Base-by-base conservation (phyloP, 2,329 filamentous ascomycete genomes). In the Colletotrichum sp. region DNA sequence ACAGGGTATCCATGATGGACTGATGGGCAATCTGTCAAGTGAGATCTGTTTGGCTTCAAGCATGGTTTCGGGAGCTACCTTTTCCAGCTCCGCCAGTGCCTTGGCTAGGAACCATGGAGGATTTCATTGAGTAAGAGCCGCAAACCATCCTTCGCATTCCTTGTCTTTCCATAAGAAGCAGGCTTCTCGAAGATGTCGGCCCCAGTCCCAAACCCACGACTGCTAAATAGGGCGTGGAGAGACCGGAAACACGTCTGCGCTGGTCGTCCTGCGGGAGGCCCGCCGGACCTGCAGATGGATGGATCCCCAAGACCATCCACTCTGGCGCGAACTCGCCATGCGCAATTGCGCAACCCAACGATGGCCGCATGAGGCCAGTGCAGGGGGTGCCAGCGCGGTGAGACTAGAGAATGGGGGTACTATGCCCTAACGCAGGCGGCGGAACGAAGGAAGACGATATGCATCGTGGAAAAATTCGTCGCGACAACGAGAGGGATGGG, bases 251-350 rank as follows among this genome's bases (percentile, higher is more conserved):
- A 26, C 12, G 21, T 57, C 28, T 39, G 55, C 67, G 69, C 24
- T 67, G 55, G 73, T 44, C 73, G 44, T 72, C 32, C 72, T 74
- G 70, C 74, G 71, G 74, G 70, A 72, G 70, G 70, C 57, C 70
- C 70, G 70, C 65, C 65, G 74, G 71, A 69, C 74, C 74, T 76
- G 74, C 74, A 76, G 74, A 73, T 59, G 44, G 52, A 76, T 63
- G 74, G 70, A 62, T 49, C 21, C 34, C 30, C 68, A 52, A 52
- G 44, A 59, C 63, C 28, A 32, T 21, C 68, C 63, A 63, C 52
- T 57, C 64, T 76, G 55, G 70, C 59, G 70, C 71, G 57, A 68
- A 64, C 63, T 49, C 18, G 39, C 57, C 36, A 69, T 36, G 73
- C 73, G 49, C 70, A 59, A 67, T 73, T 49, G 70, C 64, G 70